phyloP scores from a whole-genome alignment of 2,329 filamentous ascomycete genomes.

The Microascus cirrosus region DNA sequence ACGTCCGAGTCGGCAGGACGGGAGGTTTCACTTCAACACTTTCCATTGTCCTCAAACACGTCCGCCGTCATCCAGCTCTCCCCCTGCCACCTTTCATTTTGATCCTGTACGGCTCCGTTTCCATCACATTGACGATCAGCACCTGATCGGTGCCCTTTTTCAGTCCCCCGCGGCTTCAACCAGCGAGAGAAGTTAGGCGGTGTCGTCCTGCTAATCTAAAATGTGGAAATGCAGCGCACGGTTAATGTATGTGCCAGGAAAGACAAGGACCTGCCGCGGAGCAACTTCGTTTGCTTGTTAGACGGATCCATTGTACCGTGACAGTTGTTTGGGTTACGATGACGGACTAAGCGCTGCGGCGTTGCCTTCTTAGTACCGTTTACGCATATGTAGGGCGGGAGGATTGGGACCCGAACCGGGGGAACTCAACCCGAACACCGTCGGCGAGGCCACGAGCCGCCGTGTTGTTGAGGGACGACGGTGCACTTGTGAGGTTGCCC shows the following conservation, averaged over 20 bases:
- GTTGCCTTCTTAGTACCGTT: too few species aligned
- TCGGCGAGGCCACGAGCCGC: slow-evolving; percentile 29
- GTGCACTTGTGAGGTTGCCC: slow-evolving; percentile 27
- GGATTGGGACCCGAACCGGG: slow-evolving; percentile 19
- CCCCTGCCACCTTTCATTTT: neutral
- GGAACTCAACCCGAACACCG: slow-evolving; percentile 27
- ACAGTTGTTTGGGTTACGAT: too few species aligned
- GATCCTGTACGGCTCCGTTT: neutral
- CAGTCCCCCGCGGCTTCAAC: neutral
- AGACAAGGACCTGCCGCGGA: neutral
- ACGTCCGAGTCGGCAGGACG: too few species aligned
- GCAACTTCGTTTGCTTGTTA: neutral
- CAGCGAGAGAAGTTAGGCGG: neutral
- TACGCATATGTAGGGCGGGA: too few species aligned
- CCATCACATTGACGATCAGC: slow-evolving; percentile 24
- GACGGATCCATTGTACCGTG: neutral
- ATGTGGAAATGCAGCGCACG: too few species aligned
- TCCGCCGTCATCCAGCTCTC: neutral
- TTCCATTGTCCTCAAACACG: neutral
- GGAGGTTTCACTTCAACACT: too few species aligned
- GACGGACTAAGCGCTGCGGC: too few species aligned
- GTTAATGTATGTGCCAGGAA: too few species aligned
- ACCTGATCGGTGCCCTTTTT: slow-evolving; percentile 34
- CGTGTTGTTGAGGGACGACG: slow-evolving; percentile 33
- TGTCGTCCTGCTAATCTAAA: too few species aligned